phyloP scores from a whole-genome alignment of 257 asterid genomes.

The Mentha longifolia region DNA sequence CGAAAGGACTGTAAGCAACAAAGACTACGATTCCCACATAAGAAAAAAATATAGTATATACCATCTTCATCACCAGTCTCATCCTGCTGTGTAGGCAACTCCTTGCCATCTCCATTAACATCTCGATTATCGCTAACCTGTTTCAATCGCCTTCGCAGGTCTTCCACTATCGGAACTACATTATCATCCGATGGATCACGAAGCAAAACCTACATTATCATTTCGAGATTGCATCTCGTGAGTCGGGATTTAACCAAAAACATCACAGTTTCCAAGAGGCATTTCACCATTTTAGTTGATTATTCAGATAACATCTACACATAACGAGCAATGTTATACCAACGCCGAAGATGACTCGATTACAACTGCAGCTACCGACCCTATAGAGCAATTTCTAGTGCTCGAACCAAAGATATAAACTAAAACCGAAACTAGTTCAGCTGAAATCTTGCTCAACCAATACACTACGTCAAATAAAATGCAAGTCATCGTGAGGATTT shows the following conservation, averaged over 20 bases:
- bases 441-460: not conserved
- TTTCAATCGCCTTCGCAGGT: slow-evolving; percentile 75
- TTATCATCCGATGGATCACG: slow-evolving; percentile 80
- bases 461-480: not conserved
- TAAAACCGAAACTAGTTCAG: not conserved
- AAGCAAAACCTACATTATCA: slow-evolving; percentile 68
- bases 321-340: too few species aligned
- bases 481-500: not conserved
- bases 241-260: not conserved
- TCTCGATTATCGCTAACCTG: slow-evolving; percentile 54
- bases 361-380: too few species aligned
- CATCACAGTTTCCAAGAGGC: not conserved
- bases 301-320: not conserved
- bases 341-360: too few species aligned
- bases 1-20: not conserved
- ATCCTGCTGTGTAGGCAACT: slow-evolving; percentile 54
- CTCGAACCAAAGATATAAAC: not conserved
- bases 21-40: slow-evolving; percentile 16
- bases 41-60: slow-evolving; percentile 31
- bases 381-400: slow-evolving; percentile 1
- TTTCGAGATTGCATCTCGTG: not conserved
- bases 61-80: slow-evolving; percentile 88
- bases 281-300: not conserved
- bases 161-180: slow-evolving; percentile 80
- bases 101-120: slow-evolving; percentile 61